Base-by-base conservation (phyloP, 805 yeast species). In the Pichia heedii region DNA sequence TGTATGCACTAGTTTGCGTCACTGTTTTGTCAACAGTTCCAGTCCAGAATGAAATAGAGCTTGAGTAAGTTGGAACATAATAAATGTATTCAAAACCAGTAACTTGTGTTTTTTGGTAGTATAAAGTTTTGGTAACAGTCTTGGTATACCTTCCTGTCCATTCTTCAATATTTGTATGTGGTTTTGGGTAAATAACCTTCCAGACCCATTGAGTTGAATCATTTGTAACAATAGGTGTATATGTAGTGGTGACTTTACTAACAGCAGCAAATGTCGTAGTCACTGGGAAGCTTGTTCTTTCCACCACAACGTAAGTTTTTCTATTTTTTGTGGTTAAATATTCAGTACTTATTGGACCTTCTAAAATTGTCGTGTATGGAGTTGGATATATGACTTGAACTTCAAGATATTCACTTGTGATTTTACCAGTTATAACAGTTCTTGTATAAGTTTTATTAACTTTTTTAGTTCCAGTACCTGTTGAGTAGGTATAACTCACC, bases 11-110 rank as follows among this genome's bases (percentile, higher is more conserved):
- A 5, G 32, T 20, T 18, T 34, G 19, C 8, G 40, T 37, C 10
- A 36, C 20, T 12, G 38, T 43, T 20, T 26, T 32, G 11, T 19
- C 29, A 27, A 30, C 22, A 24, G 29, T 26, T 15, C 32, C 40
- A 18, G 37, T 22, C 46, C 49, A 40, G 16, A n/a, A 30, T n/a
- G 22, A 22, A 21, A 39, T 20, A 12, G 43, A 42, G 24, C 22
- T 15, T 9, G 41, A 33, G 22, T 34, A 40, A 12, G 41, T 35
- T 21, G 43, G 46, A 19, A 39, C 40, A 10, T 39, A 36, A 12
- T 36, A 20, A 24, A 39, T 24, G 15, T 36, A 36, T 24, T 36
- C 35, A 36, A 32, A 22, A 16, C 30, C 35, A 18, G 30, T 22
- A 22, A 41, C 44, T 13, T 18, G 18, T 15, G 40, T 36, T 22